Evolutionary conservation across 2,329 filamentous ascomycete genomes (phyloP), one percentile per base, ranked within the genome.

Genomic region (Xylariaceae sp.): DNA sequence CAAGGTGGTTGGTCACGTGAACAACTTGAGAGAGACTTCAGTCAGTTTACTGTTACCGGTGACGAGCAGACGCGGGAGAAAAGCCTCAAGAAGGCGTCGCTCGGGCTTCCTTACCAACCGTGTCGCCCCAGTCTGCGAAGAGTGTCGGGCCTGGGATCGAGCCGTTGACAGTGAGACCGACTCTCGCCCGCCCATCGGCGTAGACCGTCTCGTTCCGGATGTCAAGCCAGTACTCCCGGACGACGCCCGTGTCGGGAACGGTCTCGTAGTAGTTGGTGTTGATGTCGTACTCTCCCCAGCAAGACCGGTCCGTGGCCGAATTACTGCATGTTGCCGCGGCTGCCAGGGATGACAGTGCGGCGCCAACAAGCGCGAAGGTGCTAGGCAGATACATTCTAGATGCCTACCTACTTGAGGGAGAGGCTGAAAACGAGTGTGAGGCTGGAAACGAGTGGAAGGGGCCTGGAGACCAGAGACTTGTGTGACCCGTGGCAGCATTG

Each of bases 61-160:
- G 22, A 5, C 22, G 22, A 28, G 4, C 22, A 28, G 7, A 28
- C 22, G 4, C 22, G 9, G n/a, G 12, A 31, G 18, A 6, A 36
- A 18, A 38, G 28, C n/a, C 16, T 14, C 47, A 31, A n/a, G 16
- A n/a, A 31, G 16, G 31, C 47, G 19, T 45, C 28, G 16, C 42
- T 9, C 10, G 34, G 34, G 34, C 34, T 4, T 38, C 16, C 51
- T 18, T 53, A 52, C 56, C 55, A 39, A 60, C 36, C 16, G 51
- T 62, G 28, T 64, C 59, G 51, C 61, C 75, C 75, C 77, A 81
- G 56, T 80, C 71, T 7, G 77, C 80, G 36, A 74, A 34, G 40
- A 87, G 75, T 0, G 74, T 74, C 0, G 84, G 84, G 0, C 84
- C 84, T 0, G 84, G 84, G 53, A 83, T 78, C 43, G 75, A 71